These are phyloP conservation scores for Rubroboletus pulcherrimus DNA, from an alignment of 768 basidiomycete species.

Conservation along the genomic window DNA sequence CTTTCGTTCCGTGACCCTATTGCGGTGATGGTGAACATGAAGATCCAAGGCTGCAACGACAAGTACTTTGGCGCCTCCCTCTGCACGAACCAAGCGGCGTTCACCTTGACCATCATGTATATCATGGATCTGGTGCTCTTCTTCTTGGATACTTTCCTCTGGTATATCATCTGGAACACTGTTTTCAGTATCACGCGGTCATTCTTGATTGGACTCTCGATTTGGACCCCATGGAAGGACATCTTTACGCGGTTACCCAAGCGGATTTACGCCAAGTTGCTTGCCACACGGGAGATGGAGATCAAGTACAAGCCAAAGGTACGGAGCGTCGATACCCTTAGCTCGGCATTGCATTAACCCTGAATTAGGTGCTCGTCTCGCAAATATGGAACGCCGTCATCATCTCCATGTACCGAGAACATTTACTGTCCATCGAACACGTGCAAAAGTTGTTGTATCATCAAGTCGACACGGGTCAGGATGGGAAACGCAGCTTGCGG, in stretches of 20 bases:
- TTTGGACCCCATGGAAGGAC: constrained; percentile 99
- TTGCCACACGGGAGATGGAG: constrained; percentile 95
- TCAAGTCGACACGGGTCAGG: constrained; percentile 81
- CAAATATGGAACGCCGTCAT: constrained; percentile 99
- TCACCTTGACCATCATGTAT: constrained; percentile 97
- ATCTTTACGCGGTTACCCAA: constrained; percentile 96
- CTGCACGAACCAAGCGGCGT: constrained; percentile 91
- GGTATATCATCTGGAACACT: constrained; percentile 99
- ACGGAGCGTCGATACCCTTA: constrained; percentile 11
- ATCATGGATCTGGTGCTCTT: constrained; percentile 96
- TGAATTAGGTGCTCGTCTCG: constrained; percentile 81
- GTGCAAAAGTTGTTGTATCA: constrained; percentile 98
- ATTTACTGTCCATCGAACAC: constrained; percentile 96
- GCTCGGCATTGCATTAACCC: not conserved
- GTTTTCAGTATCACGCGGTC: constrained; percentile 85
- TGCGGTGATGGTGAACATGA: constrained; percentile 94
- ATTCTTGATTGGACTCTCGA: constrained; percentile 88
- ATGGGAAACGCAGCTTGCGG: constrained; percentile 86
- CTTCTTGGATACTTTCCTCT: constrained; percentile 99
- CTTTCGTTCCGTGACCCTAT: constrained; percentile 93
- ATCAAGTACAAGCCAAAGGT: constrained; percentile 99
- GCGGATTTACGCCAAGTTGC: constrained; percentile 91
- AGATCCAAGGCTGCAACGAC: constrained; percentile 86
- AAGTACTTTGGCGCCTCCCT: constrained; percentile 79
- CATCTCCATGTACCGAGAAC: constrained; percentile 99